These are phyloP conservation scores for Kwoniella sp. DNA, from an alignment of 768 basidiomycete species.

Conservation along the genomic window DNA sequence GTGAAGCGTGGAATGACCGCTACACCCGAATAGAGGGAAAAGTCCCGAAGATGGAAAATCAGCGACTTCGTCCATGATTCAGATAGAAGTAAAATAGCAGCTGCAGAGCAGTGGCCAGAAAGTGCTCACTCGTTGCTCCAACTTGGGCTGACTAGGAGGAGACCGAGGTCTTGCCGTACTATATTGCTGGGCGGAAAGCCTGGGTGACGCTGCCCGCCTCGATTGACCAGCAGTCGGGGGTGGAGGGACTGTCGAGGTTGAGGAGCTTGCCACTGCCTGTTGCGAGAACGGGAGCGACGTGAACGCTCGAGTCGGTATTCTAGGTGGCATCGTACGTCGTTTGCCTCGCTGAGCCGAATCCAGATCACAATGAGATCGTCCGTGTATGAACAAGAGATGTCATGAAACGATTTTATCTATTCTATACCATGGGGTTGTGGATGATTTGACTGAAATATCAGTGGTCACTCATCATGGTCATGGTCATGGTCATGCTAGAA, in stretches of 20 bases:
- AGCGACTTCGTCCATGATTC: too few species aligned
- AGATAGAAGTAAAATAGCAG: too few species aligned
- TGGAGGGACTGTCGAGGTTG: constrained; percentile 25
- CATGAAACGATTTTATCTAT: too few species aligned
- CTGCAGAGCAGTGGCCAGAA: background rate
- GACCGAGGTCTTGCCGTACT: constrained; percentile 12
- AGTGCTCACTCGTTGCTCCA: constrained; percentile 1
- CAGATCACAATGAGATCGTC: background rate
- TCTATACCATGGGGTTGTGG: too few species aligned
- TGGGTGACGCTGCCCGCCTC: constrained; percentile 16
- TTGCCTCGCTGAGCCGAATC: background rate
- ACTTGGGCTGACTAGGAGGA: background rate
- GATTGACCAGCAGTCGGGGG: constrained; percentile 13
- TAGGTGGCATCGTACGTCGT: constrained; percentile 32
- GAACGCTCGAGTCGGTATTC: constrained; percentile 35
- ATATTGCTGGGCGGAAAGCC: constrained; percentile 12
- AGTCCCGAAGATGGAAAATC: background rate
- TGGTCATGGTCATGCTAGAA: constrained; percentile 15
- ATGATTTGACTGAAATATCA: constrained; percentile 14
- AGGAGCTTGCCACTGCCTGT: constrained; percentile 31
- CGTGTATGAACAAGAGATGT: background rate
- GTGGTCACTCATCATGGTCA: constrained; percentile 1
- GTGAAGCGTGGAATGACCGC: constrained; percentile 77
- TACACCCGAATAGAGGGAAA: constrained; percentile 50
- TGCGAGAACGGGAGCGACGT: constrained; percentile 25